Evolutionary conservation across 345 rosid genomes (phyloP).

Genomic region (Bruguiera gymnorhiza): DNA sequence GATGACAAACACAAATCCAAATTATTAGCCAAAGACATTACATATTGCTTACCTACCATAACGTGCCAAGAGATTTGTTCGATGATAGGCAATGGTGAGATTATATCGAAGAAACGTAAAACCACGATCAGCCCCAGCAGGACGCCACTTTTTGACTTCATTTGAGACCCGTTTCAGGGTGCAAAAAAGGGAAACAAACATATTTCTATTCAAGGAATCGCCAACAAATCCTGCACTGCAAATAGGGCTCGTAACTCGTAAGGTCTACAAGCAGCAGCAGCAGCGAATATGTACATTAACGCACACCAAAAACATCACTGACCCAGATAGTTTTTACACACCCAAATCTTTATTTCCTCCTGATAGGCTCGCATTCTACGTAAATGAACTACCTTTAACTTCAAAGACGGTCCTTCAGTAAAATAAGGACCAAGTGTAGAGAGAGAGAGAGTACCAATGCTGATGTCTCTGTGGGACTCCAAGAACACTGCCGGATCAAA

Average conservation of each 20-base stretch:
- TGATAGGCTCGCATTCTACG: neutral
- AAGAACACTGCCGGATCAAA: constrained; percentile 65
- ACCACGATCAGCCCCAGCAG: constrained; percentile 92
- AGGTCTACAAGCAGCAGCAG: constrained; percentile 23
- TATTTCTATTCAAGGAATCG: constrained; percentile 90
- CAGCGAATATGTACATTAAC: neutral
- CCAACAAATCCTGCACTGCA: constrained; percentile 91
- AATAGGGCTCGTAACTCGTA: constrained; percentile 20
- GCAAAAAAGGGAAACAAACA: constrained; percentile 90
- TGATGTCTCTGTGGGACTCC: constrained; percentile 47
- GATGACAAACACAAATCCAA: neutral
- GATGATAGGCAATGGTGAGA: constrained; percentile 85
- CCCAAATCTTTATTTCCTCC: neutral
- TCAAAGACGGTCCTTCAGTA: neutral
- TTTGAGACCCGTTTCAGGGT: constrained; percentile 50
- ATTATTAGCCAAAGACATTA: constrained; percentile 1
- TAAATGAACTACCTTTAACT: neutral
- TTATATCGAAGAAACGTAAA: constrained; percentile 72
- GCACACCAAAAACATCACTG: neutral
- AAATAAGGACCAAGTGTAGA: neutral
- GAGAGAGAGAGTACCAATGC: constrained; percentile 51
- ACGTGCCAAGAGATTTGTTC: constrained; percentile 85
- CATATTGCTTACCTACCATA: constrained; percentile 85
- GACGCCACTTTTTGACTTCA: constrained; percentile 91
- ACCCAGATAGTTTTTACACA: neutral